Evolutionary conservation across 169 alveolate species (phyloP).

Genomic region (Cryptosporidium ubiquitum): DNA sequence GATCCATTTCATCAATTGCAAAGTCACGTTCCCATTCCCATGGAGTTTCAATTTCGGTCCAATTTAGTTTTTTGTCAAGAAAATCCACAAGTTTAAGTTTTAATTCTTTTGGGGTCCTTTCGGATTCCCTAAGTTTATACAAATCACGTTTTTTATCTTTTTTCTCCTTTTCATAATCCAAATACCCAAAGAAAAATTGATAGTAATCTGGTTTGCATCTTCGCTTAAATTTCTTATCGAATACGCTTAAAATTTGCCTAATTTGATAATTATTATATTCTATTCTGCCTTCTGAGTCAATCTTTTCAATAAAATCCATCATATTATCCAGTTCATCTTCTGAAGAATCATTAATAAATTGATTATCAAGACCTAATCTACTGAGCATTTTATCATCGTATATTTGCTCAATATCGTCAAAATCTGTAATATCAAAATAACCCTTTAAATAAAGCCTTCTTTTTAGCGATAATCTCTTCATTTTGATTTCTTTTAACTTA

Average conservation of each 20-base stretch:
- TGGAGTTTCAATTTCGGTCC: constrained; percentile 57
- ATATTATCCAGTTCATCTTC: constrained; percentile 52
- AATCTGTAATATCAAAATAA: constrained; percentile 39
- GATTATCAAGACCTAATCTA: constrained; percentile 42
- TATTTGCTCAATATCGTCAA: constrained; percentile 48
- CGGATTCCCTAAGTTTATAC: neutral
- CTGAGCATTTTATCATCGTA: constrained; percentile 42
- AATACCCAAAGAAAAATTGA: constrained; percentile 47
- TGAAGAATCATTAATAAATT: constrained; percentile 57
- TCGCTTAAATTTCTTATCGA: constrained; percentile 31
- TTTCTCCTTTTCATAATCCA: constrained; percentile 53
- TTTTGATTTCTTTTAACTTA: constrained; percentile 37
- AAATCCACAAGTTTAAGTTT: constrained; percentile 45
- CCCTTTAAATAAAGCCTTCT: constrained; percentile 38
- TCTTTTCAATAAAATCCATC: constrained; percentile 37
- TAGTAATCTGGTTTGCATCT: constrained; percentile 49
- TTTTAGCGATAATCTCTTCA: constrained; percentile 27
- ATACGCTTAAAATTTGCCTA: constrained; percentile 31
- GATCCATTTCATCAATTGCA: constrained; percentile 24
- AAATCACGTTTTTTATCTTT: neutral
- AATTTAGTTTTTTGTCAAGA: constrained; percentile 49
- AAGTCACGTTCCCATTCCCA: constrained; percentile 74
- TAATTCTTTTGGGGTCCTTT: constrained; percentile 38
- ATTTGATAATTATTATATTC: constrained; percentile 53
- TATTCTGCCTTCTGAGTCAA: constrained; percentile 52